These are phyloP conservation scores for Porodaedalea pini DNA, from an alignment of 1,284 basidiomycete genomes.

Conservation along the genomic window DNA sequence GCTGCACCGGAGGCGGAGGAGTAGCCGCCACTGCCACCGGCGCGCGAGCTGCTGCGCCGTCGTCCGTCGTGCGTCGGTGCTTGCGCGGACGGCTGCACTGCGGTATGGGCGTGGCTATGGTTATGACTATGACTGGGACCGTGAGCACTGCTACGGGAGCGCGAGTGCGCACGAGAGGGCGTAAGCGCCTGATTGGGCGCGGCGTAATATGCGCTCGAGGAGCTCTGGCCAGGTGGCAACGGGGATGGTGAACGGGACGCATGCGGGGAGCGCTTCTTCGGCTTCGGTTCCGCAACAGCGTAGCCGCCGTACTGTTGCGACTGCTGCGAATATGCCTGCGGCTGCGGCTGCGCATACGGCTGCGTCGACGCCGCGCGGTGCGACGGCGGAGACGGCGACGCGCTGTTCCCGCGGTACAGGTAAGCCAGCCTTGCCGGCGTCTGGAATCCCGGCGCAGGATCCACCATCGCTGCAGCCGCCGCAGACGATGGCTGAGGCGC, in stretches of 20 bases:
- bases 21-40: background rate
- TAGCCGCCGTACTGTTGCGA: background rate
- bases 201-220: slow-evolving; percentile 10
- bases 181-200: background rate
- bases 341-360: background rate
- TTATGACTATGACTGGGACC: background rate
- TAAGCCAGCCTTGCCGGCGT: no score
- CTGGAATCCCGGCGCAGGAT: no score
- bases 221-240: background rate
- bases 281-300: background rate
- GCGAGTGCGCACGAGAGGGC: slow-evolving; percentile 1
- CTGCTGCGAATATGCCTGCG: no score
- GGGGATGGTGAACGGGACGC: slow-evolving; percentile 16
- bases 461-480: no score
- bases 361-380: no score
- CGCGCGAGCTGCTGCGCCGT: slow-evolving; percentile 11
- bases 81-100: background rate
- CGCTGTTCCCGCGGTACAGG: no score
- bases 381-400: no score
- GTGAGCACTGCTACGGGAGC: background rate
- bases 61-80: background rate
- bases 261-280: slow-evolving; percentile 10
- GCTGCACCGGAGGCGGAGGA: slow-evolving; percentile 4
- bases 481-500: no score
- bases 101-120: background rate